These are phyloP conservation scores for Rhodotorula glutinis DNA, from an alignment of 1,284 basidiomycete genomes.

Conservation along the genomic window DNA sequence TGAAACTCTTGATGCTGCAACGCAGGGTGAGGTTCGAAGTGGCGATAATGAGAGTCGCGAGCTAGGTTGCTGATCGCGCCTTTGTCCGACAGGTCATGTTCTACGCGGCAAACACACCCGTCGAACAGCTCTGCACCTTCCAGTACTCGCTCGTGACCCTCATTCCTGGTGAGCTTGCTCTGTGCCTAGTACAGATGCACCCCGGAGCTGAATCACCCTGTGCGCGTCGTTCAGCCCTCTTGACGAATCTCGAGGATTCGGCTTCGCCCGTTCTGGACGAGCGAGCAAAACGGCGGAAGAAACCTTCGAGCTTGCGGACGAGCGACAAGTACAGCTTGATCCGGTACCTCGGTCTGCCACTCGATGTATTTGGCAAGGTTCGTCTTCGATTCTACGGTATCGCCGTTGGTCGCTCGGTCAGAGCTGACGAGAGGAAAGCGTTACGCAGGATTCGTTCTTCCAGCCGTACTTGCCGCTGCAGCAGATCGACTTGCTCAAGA, in stretches of 20 bases:
- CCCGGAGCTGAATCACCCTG: too few species aligned
- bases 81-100: slow-evolving; percentile 76
- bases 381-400: background rate
- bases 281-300: slow-evolving; percentile 60
- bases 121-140: slow-evolving; percentile 92
- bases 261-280: slow-evolving; percentile 82
- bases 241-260: slow-evolving; percentile 84
- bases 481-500: slow-evolving; percentile 83
- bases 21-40: slow-evolving; percentile 59
- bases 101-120: slow-evolving; percentile 76
- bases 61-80: background rate
- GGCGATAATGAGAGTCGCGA: too few species aligned
- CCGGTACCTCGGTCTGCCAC: slow-evolving; percentile 83
- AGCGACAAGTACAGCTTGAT: slow-evolving; percentile 88
- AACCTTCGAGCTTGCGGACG: slow-evolving; percentile 76
- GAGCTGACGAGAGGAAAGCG: background rate
- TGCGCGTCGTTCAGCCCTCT: slow-evolving; percentile 60
- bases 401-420: background rate
- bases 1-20: slow-evolving; percentile 92
- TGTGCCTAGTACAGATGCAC: slow-evolving; percentile 71
- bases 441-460: slow-evolving; percentile 77
- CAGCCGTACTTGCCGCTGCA: slow-evolving; percentile 96
- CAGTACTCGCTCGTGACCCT: slow-evolving; percentile 79
- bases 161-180: slow-evolving; percentile 38
- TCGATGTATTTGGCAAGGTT: slow-evolving; percentile 58